A percentile compares a stretch with the other conserved stretches of the same genome.
Evolutionary conservation across 1,139 yeast genomes (phyloP).

Genomic region (Suhomyces bribrorum): DNA sequence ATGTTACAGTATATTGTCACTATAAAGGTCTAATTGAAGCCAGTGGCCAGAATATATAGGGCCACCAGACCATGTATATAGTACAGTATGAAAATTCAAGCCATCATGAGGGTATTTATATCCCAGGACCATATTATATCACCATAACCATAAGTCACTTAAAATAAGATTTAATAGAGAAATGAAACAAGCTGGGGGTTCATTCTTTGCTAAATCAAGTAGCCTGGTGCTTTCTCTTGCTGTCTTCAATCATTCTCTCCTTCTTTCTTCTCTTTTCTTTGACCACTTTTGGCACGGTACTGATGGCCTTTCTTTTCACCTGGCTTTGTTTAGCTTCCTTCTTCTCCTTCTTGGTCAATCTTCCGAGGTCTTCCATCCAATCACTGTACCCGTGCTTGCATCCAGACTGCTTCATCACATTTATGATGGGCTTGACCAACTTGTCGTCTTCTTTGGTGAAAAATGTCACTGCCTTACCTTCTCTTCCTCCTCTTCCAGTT

Average conservation of each 20-base stretch:
- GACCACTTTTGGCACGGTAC: slow-evolving; percentile 80
- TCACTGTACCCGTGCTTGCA: slow-evolving; percentile 61
- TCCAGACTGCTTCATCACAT: slow-evolving; percentile 94
- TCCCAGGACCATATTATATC: no score
- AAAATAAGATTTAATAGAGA: no score
- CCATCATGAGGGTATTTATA: no score
- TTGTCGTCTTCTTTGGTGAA: slow-evolving; percentile 86
- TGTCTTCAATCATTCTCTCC: slow-evolving; percentile 75
- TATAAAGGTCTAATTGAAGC: no score
- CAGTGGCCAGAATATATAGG: no score
- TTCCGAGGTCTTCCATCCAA: slow-evolving; percentile 83
- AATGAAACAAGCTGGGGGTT: no score
- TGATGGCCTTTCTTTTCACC: slow-evolving; percentile 68
- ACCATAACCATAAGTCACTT: no score
- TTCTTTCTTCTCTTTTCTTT: slow-evolving; percentile 64
- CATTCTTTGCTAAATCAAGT: neutral
- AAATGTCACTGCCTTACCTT: slow-evolving; percentile 86
- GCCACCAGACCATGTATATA: no score
- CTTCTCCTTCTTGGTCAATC: slow-evolving; percentile 68
- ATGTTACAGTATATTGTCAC: no score
- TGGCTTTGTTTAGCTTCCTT: slow-evolving; percentile 61
- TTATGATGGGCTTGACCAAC: slow-evolving; percentile 79
- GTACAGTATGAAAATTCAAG: no score
- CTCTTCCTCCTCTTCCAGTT: slow-evolving; percentile 93
- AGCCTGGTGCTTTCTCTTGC: slow-evolving; percentile 51